These are phyloP conservation scores for Coccinonectria pachysandricola DNA, from an alignment of 2,329 filamentous ascomycete genomes.

Conservation along the genomic window DNA sequence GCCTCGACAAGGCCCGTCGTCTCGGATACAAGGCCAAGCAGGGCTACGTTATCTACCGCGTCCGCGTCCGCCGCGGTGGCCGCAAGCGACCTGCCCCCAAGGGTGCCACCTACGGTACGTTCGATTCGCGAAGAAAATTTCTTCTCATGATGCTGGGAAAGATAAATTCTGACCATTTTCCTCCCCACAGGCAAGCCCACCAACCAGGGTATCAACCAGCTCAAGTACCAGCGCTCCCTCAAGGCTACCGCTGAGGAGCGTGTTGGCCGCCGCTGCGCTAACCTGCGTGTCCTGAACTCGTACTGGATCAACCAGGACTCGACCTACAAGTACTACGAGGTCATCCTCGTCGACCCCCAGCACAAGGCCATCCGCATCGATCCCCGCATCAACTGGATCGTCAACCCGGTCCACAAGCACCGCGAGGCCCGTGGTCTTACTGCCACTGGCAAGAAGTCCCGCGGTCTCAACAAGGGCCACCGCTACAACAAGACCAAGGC, in stretches of 20 bases:
- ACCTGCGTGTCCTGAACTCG: constrained; percentile 98
- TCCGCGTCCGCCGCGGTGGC: constrained; percentile 95
- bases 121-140: constrained; percentile 1
- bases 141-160: constrained; percentile 1
- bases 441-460: constrained; percentile 98
- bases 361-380: constrained; percentile 99
- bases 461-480: constrained; percentile 98
- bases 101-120: constrained; percentile 97
- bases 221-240: constrained; percentile 99
- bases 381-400: constrained; percentile 99
- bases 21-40: constrained; percentile 99
- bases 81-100: constrained; percentile 94
- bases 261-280: constrained; percentile 97
- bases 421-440: constrained; percentile 96
- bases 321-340: constrained; percentile 99
- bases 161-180: constrained; percentile 14
- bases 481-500: constrained; percentile 97
- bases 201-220: constrained; percentile 99
- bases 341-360: constrained; percentile 98
- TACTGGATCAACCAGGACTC: constrained; percentile 99
- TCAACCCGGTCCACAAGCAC: constrained; percentile 99
- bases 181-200: constrained; percentile 84
- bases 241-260: constrained; percentile 98
- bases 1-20: constrained; percentile 99
- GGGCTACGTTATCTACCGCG: constrained; percentile 99